Evolutionary conservation across 2,329 filamentous ascomycete genomes (phyloP), one percentile per base, ranked within the genome.

Genomic region (Fusarium sp.): DNA sequence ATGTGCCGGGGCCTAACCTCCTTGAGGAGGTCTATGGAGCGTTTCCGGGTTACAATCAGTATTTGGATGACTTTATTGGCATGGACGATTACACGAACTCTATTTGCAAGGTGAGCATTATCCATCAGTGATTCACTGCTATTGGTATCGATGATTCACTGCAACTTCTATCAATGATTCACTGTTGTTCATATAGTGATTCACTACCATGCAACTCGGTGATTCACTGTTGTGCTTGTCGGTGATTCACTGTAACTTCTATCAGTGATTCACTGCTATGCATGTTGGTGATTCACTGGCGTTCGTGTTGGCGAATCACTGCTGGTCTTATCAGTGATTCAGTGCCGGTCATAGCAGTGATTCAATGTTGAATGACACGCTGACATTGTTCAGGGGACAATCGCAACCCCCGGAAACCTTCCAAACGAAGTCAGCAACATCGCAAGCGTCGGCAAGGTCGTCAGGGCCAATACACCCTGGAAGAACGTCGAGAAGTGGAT

Each of bases 71-170:
- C 14, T 60, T 70, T 14, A 56, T 70, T 10, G 68, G 52, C 0
- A 69, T 70, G 67, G 52, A 70, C 6, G 37, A 68, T 1, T 60
- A 50, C 41, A 48, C 61, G 1, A 70, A 70, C 8, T 23, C n/a
- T 41, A 45, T 2, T 2, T 26, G 42, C 60, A 14, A 70, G 64
- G 64, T 68, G 60, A 38, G 40, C 12, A 35, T 18, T 27, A n/a
- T 12, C 4, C 18, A n/a, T 40, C n/a, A 13, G 12, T 23, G 11
- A 42, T n/a, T n/a, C n/a, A n/a, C n/a, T n/a, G n/a, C n/a, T n/a
- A n/a, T n/a, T n/a, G n/a, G n/a, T n/a, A n/a, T n/a, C n/a, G n/a
- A n/a, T n/a, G n/a, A n/a, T n/a, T n/a, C n/a, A n/a, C n/a, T n/a
- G n/a, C n/a, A n/a, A n/a, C n/a, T n/a, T n/a, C n/a, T n/a, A n/a